Evolutionary conservation across 2,329 filamentous ascomycete genomes (phyloP), one percentile per base, ranked within the genome.

Genomic region (Penicillium sp.): DNA sequence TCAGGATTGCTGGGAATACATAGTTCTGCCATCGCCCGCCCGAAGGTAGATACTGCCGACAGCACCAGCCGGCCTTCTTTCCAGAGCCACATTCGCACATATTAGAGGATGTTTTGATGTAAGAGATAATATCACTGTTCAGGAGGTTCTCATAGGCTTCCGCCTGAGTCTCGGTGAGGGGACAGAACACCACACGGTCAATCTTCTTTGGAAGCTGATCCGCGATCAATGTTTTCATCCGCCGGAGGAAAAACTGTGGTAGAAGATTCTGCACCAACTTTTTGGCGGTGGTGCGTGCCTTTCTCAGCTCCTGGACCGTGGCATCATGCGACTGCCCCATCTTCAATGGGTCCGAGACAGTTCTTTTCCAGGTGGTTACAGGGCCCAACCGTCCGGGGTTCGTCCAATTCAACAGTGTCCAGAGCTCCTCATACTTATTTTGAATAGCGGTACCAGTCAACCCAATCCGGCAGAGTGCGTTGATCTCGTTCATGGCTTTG

Each of bases 361-460:
- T 88, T 21, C 85, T 83, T 70, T 88, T 90, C 95, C 95, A 99
- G 47, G 91, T 90, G 5, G 85, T 81, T 9, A 91, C 78, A 0
- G 88, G 86, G 0, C 88, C 88, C 65, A 90, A 84, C 45, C 77
- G 79, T 0, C 93, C 94, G 0, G 95, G 95, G 69, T 96, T 95
- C 0, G 93, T 93, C 95, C 95, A 99, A 74, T 99, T 96, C 3
- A 99, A 82, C 0, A 99, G 82, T 0, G 93, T 96, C 94, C 94
- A 99, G 0, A 99, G 84, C 75, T 99, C 95, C 73, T 97, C 92
- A 74, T 99, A 99, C 67, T 92, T 95, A 76, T 99, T 99, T 74
- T 99, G 95, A 49, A 99, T 97, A 0, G 94, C 94, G 0, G 95
- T 99, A 2, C 95, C 95, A 0, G 93, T 98, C 8, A 99, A 83